Evolutionary conservation across 345 rosid species (phyloP).

Genomic region (Melastoma malabathricum): DNA sequence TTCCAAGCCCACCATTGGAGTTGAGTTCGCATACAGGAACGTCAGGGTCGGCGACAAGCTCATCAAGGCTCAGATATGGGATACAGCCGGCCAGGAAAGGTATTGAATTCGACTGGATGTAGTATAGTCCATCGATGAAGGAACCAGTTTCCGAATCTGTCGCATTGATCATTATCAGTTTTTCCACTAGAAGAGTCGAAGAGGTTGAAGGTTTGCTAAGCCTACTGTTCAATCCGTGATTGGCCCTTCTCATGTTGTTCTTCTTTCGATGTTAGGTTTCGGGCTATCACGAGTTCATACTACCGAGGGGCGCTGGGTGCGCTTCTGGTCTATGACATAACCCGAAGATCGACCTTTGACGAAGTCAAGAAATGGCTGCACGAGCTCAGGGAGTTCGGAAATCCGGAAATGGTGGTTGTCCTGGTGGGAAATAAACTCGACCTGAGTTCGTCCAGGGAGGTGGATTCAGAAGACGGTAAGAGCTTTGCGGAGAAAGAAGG

Average conservation of each 20-base stretch:
- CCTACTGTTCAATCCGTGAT: no score
- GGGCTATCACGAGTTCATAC: constrained; percentile 85
- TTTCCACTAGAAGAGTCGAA: no score
- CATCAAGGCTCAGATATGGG: constrained; percentile 88
- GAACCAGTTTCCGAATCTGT: no score
- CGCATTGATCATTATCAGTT: no score
- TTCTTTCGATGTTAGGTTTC: no score
- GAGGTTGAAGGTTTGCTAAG: no score
- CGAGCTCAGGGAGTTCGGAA: constrained; percentile 47
- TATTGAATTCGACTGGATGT: constrained; percentile 5
- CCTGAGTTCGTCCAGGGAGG: constrained; percentile 33
- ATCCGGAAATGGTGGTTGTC: constrained; percentile 42
- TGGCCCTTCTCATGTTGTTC: no score
- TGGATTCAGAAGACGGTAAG: constrained; percentile 46
- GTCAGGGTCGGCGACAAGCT: constrained; percentile 49
- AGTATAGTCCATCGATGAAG: no score
- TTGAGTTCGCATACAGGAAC: constrained; percentile 73
- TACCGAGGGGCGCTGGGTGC: constrained; percentile 84
- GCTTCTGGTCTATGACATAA: constrained; percentile 61
- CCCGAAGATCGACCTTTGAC: constrained; percentile 39
- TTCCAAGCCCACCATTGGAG: constrained; percentile 88
- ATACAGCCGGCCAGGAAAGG: constrained; percentile 95
- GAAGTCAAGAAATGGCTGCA: constrained; percentile 51
- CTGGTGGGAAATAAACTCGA: constrained; percentile 74
- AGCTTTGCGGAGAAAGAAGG: constrained; percentile 44